Evolutionary conservation across 192 early-diverging fungal genomes (phyloP).

Genomic region (Backusella parvicylindrica): DNA sequence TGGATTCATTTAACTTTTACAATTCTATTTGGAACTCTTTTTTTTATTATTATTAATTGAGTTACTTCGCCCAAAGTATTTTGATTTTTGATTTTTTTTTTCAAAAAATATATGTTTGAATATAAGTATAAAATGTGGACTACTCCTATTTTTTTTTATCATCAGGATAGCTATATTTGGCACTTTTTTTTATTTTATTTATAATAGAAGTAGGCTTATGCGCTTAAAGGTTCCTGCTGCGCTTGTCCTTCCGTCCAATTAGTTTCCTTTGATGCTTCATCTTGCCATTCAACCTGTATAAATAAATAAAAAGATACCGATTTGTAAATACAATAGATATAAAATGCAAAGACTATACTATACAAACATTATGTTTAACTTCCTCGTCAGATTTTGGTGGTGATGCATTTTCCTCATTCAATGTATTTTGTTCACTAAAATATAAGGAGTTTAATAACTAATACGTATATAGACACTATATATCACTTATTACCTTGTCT

Average conservation of each 20-base stretch:
- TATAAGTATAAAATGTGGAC: neutral
- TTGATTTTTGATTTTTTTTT: neutral
- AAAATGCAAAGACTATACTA: neutral
- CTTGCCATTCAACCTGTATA: neutral
- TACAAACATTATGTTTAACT: neutral
- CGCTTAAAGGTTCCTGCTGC: neutral
- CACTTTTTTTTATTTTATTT: neutral
- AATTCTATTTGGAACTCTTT: too few relatives aligned
- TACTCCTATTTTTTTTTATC: neutral
- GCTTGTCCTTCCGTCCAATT: neutral
- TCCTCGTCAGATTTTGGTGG: neutral
- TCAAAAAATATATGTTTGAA: neutral
- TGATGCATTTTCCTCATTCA: neutral
- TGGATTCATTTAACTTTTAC: too few relatives aligned
- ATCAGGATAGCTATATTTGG: neutral
- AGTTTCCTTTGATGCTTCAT: neutral
- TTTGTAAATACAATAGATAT: neutral
- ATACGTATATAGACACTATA: neutral
- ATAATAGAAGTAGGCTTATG: neutral
- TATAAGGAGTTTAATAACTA: neutral
- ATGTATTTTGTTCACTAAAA: neutral
- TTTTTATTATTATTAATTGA: neutral
- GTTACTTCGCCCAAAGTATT: neutral
- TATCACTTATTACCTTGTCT: slow-evolving; percentile 5
- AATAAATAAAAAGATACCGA: neutral